Base-by-base conservation (phyloP, 305 asterid genomes). In the Lippia alba region DNA sequence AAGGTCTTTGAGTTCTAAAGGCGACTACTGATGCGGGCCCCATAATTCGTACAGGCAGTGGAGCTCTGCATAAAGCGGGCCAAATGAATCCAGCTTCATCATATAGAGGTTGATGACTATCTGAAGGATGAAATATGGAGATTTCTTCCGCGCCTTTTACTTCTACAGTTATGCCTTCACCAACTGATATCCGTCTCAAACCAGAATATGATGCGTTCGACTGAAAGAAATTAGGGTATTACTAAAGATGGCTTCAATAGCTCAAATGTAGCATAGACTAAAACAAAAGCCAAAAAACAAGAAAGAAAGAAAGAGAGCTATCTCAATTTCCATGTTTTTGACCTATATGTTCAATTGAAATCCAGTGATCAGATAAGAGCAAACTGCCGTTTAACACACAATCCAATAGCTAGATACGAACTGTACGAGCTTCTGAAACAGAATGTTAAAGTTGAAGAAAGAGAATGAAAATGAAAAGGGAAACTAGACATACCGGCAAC, bases 91-190 rank as follows among this genome's bases (percentile, higher is more conserved):
- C 73, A 58, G 64, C 62, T 40, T 73, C 36, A 46, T 20, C 72
- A 40, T 78, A 77, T 36, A 74, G 74, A 45, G 50, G 71, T 36
- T 77, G 80, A 66, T 72, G 72, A 55, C 49, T 56, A 66, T 74
- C 70, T 10, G 83, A 67, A 57, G 85, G 73, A 41, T 76, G 84
- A 67, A 80, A 74, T 60, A 84, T 61, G 66, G 86, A 77, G n/a
- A 90, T 81, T 81, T 85, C 94, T 81, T 88, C 77, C 9, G 94
- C 94, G 4, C 87, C 86, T 72, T 76, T 78, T 69, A 90, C 86
- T 82, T 86, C 97, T 55, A 88, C 61, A 3, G 87, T 83, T 66
- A 92, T 87, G 74, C 96, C 98, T 82, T 90, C 86, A 53, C 90
- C 83, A 17, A 92, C 91, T 49, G 83, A 82, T 61, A 90, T 81